Evolutionary conservation across 2,329 filamentous ascomycete species (phyloP).

Genomic region (Pseudopithomyces maydicus): DNA sequence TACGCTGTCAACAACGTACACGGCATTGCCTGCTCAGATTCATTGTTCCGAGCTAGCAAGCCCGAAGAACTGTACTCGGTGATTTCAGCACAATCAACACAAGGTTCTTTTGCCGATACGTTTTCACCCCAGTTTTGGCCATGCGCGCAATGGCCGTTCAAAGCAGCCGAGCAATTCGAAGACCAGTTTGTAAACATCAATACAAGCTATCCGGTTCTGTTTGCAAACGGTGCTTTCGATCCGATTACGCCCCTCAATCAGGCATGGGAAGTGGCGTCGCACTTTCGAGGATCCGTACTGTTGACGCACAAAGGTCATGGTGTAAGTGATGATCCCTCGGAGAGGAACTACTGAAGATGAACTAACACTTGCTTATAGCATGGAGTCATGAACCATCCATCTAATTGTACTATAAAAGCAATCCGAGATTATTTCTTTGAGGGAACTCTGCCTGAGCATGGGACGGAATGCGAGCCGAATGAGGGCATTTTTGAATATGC

Average conservation of each 20-base stretch:
- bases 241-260: conserved; percentile 23
- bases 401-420: not conserved
- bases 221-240: conserved; percentile 20
- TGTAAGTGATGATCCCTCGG: not conserved
- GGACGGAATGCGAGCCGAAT: not conserved
- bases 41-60: conserved; percentile 14
- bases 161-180: conserved; percentile 19
- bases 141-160: conserved; percentile 22
- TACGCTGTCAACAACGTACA: conserved; percentile 14
- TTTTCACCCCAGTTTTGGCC: conserved; percentile 16
- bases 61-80: conserved; percentile 18
- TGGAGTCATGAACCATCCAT: not conserved
- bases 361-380: not conserved
- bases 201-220: conserved; percentile 20
- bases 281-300: conserved; percentile 10
- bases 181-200: conserved; percentile 16
- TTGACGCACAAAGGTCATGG: conserved; percentile 1
- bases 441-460: not conserved
- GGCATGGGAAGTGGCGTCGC: conserved; percentile 19
- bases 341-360: not conserved
- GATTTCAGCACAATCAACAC: conserved; percentile 12
- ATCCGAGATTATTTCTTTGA: not conserved
- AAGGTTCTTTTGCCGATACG: conserved; percentile 16
- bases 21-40: conserved; percentile 18
- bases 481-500: not conserved